A percentile compares a stretch with the other conserved stretches of the same genome.
phyloP scores from a whole-genome alignment of 202 grass and related monocot genomes.

The Miscanthus sacchariflorus region DNA sequence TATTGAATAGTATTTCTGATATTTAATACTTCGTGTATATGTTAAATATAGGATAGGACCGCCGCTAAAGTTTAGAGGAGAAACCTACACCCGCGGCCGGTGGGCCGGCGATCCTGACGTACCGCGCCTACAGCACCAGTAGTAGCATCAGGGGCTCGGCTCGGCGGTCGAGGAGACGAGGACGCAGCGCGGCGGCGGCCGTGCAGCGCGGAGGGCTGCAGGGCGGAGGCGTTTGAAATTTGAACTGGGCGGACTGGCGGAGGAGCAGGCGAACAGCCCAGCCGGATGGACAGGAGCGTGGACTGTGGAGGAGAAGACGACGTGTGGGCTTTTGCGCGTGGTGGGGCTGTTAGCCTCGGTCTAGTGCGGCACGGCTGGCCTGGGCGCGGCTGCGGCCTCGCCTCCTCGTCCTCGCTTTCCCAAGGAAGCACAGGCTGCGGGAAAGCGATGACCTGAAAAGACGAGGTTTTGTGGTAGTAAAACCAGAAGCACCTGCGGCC shows the following conservation, averaged over 20 bases:
- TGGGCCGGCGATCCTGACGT: constrained; percentile 25
- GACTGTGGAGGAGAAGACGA: neutral
- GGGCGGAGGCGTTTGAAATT: constrained; percentile 47
- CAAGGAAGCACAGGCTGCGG: neutral
- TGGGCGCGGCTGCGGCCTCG: neutral
- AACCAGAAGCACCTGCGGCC: neutral
- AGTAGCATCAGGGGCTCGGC: neutral
- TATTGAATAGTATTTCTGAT: too few species aligned
- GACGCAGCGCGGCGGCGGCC: constrained; percentile 1
- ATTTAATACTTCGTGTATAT: too few species aligned
- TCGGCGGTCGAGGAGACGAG: constrained; percentile 28
- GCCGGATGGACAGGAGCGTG: neutral
- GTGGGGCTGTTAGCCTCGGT: neutral
- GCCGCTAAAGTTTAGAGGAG: too few species aligned
- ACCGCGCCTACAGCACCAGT: neutral
- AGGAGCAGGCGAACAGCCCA: neutral
- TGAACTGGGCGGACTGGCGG: constrained; percentile 26
- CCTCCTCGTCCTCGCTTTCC: constrained; percentile 5
- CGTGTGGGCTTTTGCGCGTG: constrained; percentile 32
- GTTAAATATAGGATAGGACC: too few species aligned
- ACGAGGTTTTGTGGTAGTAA: constrained; percentile 12
- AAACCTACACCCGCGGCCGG: neutral
- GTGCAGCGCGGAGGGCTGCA: neutral
- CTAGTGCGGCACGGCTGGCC: constrained; percentile 32
- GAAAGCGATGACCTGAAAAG: constrained; percentile 52